Conservation (phyloP, 1,284 basidiomycete genomes). For the Anthracocystis panici-leucophaei region DNA sequence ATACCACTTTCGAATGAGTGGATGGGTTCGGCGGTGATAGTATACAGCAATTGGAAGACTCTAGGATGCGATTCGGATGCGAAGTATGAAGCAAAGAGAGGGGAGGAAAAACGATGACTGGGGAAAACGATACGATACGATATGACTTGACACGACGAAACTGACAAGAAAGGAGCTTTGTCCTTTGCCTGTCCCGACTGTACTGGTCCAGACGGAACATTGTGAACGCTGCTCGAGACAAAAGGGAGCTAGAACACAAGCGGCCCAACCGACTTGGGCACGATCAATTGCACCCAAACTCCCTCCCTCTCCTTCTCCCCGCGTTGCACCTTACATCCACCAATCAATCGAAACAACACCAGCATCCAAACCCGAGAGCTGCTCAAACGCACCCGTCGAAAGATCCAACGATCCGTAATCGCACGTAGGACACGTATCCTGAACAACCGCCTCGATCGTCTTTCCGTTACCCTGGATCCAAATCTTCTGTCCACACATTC, state of each 20-base stretch:
- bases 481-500: constrained; percentile 39
- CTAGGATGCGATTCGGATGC: not conserved
- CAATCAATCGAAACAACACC: constrained; percentile 50
- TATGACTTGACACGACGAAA: too few species aligned
- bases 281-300: not conserved
- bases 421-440: constrained; percentile 60
- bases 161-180: too few species aligned
- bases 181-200: too few species aligned
- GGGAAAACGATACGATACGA: not conserved
- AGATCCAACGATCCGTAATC: constrained; percentile 50
- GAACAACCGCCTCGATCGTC: constrained; percentile 42
- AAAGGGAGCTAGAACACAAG: not conserved
- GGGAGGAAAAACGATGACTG: not conserved
- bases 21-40: not conserved
- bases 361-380: constrained; percentile 30
- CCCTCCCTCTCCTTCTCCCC: not conserved
- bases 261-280: constrained; percentile 20
- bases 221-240: too few species aligned
- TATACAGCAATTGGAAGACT: constrained; percentile 9
- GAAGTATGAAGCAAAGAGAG: too few species aligned
- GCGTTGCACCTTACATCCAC: constrained; percentile 24
- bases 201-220: too few species aligned
- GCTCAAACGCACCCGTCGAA: constrained; percentile 53
- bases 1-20: not conserved
- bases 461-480: constrained; percentile 48